phyloP scores from a whole-genome alignment of 768 basidiomycete species.

The Candolleomyces eurysporus region DNA sequence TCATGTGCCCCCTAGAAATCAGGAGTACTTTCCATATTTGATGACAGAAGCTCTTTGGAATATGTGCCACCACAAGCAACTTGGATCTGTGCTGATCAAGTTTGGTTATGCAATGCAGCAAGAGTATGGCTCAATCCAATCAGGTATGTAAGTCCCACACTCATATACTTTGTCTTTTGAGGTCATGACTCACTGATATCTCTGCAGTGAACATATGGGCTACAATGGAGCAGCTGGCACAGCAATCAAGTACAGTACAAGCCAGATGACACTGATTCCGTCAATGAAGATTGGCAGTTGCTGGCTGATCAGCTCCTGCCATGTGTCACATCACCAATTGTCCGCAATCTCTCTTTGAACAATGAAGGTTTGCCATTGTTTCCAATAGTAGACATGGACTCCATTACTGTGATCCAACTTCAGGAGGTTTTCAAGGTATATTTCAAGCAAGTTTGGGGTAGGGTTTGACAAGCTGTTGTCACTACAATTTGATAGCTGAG shows the following conservation, averaged over 20 bases:
- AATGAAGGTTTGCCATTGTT: neutral
- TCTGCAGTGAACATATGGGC: neutral
- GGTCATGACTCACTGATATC: neutral
- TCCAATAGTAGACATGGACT: neutral
- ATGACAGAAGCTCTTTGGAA: neutral
- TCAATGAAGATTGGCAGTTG: neutral
- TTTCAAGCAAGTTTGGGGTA: no score
- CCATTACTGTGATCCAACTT: no score
- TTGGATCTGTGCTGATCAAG: neutral
- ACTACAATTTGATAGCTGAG: no score
- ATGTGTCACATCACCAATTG: neutral
- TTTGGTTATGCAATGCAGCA: neutral
- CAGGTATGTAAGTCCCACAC: neutral
- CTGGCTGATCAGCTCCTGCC: neutral
- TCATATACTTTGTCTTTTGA: neutral
- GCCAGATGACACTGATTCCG: neutral
- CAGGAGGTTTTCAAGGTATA: no score
- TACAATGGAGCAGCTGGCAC: neutral
- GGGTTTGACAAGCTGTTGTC: no score
- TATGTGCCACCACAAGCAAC: neutral
- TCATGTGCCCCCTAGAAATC: neutral
- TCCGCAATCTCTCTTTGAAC: neutral
- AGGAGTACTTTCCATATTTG: neutral
- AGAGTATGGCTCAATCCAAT: neutral
- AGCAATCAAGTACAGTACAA: neutral